phyloP scores from a whole-genome alignment of 768 basidiomycete species.

The Termitomyces sp. region DNA sequence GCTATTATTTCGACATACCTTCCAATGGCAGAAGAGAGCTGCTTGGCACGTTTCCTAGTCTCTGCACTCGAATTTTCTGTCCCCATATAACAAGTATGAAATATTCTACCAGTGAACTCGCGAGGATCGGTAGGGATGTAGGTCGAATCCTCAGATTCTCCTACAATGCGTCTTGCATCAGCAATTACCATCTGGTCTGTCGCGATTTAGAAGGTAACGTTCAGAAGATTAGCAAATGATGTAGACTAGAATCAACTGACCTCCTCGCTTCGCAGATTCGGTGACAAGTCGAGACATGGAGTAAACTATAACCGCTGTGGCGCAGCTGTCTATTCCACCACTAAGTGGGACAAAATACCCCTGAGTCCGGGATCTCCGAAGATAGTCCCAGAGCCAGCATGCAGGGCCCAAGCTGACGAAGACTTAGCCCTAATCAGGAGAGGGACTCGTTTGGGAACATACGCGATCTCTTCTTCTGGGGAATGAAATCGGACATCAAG shows the following conservation, averaged over 20 bases:
- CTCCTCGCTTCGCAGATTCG: slow-evolving; percentile 67
- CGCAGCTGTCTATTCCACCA: slow-evolving; percentile 96
- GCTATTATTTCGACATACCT: slow-evolving; percentile 44
- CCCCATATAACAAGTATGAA: slow-evolving; percentile 99
- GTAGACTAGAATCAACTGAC: slow-evolving; percentile 28
- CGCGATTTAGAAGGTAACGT: background rate
- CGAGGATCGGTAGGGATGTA: slow-evolving; percentile 85
- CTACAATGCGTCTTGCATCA: slow-evolving; percentile 86
- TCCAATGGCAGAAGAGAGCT: slow-evolving; percentile 83
- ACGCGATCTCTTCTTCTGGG: slow-evolving; percentile 99
- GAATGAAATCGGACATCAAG: slow-evolving; percentile 66
- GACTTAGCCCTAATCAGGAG: background rate
- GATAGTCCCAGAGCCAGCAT: slow-evolving; percentile 99
- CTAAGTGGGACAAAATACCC: slow-evolving; percentile 96
- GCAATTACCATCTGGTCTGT: slow-evolving; percentile 66
- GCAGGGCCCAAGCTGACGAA: slow-evolving; percentile 81
- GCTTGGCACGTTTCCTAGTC: slow-evolving; percentile 81
- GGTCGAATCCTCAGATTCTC: slow-evolving; percentile 72
- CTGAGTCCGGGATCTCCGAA: slow-evolving; percentile 86
- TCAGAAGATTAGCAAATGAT: background rate
- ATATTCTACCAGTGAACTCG: slow-evolving; percentile 82
- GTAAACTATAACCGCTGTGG: slow-evolving; percentile 91
- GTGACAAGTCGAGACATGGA: slow-evolving; percentile 94
- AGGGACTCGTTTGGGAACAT: slow-evolving; percentile 24
- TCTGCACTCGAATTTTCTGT: slow-evolving; percentile 92